phyloP scores from a whole-genome alignment of 2,329 filamentous ascomycete species.

The Tolypocladium paradoxum region DNA sequence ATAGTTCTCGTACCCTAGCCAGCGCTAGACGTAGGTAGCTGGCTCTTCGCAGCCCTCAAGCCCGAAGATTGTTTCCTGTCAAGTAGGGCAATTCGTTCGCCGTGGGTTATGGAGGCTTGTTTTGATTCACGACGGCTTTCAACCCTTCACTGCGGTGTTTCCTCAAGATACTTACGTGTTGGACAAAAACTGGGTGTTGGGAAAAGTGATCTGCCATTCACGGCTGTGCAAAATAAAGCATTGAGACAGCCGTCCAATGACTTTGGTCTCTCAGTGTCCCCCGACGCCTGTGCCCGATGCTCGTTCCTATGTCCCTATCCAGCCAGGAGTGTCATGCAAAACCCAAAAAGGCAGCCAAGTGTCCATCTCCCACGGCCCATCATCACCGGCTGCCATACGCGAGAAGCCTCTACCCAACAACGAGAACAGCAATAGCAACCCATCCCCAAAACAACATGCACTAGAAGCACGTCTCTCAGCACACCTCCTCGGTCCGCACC shows the following conservation, averaged over 20 bases:
- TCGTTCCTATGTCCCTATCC: background rate
- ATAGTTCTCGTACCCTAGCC: too few relatives aligned
- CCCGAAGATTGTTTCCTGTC: too few relatives aligned
- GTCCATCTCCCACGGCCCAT: background rate
- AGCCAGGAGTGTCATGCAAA: background rate
- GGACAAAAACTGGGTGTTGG: background rate
- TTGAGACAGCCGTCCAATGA: background rate
- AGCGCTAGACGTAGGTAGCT: too few relatives aligned
- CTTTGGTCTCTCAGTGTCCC: constrained; percentile 2
- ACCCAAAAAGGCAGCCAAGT: background rate
- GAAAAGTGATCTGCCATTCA: background rate
- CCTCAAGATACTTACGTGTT: background rate
- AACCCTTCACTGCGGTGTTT: background rate
- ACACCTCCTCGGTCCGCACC: constrained; percentile 15
- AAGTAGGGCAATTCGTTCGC: background rate
- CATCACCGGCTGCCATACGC: background rate
- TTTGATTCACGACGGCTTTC: background rate
- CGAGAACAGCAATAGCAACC: background rate
- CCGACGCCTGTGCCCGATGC: constrained; percentile 5
- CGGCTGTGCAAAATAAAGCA: background rate
- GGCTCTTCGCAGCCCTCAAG: too few relatives aligned
- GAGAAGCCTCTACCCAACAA: background rate
- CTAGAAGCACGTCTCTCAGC: background rate
- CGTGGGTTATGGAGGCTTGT: background rate
- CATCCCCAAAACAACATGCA: background rate